phyloP scores from a whole-genome alignment of 805 yeast genomes.

The Saccharomycopsis selenospora region DNA sequence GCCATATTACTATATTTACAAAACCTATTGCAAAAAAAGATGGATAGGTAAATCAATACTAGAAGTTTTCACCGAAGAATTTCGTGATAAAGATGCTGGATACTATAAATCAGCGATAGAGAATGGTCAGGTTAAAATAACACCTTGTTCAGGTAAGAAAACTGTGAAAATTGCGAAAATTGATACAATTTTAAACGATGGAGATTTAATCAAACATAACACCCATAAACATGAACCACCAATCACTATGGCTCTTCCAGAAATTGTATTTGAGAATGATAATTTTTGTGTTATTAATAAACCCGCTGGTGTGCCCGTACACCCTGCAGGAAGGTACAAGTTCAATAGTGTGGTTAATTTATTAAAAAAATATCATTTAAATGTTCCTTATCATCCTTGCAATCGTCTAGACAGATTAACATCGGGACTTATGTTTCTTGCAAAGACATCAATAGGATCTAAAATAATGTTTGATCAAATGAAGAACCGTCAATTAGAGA shows the following conservation, averaged over 20 bases:
- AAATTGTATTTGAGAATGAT: conserved; percentile 66
- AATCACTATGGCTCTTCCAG: conserved; percentile 44
- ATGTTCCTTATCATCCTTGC: conserved; percentile 65
- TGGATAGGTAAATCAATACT: conserved; percentile 82
- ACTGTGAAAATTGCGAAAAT: conserved; percentile 42
- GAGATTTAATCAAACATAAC: conserved; percentile 73
- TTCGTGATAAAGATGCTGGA: conserved; percentile 65
- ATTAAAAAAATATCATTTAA: conserved; percentile 59
- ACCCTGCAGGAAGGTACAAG: conserved; percentile 85
- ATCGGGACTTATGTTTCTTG: conserved; percentile 88
- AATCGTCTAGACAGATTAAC: conserved; percentile 86
- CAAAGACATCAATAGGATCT: conserved; percentile 73
- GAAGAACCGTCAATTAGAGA: conserved; percentile 63
- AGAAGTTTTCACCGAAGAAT: conserved; percentile 79
- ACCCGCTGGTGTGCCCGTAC: conserved; percentile 93
- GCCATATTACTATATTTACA: conserved; percentile 84
- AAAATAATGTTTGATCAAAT: conserved; percentile 60
- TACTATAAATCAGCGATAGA: conserved; percentile 52
- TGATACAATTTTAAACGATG: conserved; percentile 66
- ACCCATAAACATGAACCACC: conserved; percentile 90
- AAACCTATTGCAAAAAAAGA: conserved; percentile 83
- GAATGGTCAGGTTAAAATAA: conserved; percentile 69
- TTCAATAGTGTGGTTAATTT: conserved; percentile 67
- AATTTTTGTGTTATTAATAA: conserved; percentile 79
- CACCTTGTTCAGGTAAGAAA: conserved; percentile 30